phyloP scores from a whole-genome alignment of 2,329 filamentous ascomycete species.

The Aspergillus sp. region DNA sequence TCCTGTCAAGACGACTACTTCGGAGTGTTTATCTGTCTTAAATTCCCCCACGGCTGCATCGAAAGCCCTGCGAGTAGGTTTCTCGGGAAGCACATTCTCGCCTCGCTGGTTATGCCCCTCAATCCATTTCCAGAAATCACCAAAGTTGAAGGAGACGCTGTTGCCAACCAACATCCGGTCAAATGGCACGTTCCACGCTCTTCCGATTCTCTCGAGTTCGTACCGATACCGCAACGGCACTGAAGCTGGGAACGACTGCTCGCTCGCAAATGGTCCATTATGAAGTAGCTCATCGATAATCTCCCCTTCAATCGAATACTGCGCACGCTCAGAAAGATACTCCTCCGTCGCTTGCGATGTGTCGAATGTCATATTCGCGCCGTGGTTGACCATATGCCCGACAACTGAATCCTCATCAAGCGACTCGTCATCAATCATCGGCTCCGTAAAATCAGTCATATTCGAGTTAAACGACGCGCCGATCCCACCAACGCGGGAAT shows the following conservation, averaged over 20 bases:
- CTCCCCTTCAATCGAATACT: constrained; percentile 11
- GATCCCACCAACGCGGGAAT: constrained; percentile 6
- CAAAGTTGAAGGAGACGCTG: constrained; percentile 19
- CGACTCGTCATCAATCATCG: constrained; percentile 16
- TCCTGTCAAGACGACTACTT: constrained; percentile 37
- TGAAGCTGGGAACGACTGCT: constrained; percentile 17
- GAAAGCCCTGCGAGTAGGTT: constrained; percentile 26
- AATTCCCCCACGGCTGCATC: constrained; percentile 29
- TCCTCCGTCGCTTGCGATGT: background rate
- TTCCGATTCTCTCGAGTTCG: constrained; percentile 32
- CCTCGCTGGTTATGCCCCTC: constrained; percentile 17
- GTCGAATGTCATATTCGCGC: constrained; percentile 9
- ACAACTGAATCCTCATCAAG: constrained; percentile 23
- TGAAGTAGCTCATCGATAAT: constrained; percentile 24
- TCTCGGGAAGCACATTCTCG: constrained; percentile 25
- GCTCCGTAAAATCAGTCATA: constrained; percentile 23
- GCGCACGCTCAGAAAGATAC: constrained; percentile 2
- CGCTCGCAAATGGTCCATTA: constrained; percentile 32
- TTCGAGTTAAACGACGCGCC: constrained; percentile 20
- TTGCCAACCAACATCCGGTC: constrained; percentile 24
- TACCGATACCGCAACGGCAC: constrained; percentile 33
- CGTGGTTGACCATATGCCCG: constrained; percentile 14
- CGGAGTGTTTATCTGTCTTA: constrained; percentile 27
- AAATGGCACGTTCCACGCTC: constrained; percentile 22
- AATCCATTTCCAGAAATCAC: constrained; percentile 31